Conservation (phyloP, 2,329 filamentous ascomycete species). For the Zasmidium angulare region DNA sequence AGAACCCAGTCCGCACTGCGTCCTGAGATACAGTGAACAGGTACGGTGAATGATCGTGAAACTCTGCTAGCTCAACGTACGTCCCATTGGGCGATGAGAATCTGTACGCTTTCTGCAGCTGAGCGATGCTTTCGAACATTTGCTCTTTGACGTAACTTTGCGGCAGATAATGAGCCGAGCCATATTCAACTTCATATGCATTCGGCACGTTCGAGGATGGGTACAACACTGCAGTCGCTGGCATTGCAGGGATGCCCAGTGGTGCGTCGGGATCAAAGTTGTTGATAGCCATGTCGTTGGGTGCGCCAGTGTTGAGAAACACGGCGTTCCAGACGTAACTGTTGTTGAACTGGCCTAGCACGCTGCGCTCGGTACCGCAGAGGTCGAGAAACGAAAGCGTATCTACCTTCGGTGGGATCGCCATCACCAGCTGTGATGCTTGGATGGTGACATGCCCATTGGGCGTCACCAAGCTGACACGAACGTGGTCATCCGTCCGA, state of each 20-base stretch:
- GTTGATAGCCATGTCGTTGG: conserved; percentile 17
- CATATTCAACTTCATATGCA: conserved; percentile 13
- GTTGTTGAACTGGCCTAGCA: conserved; percentile 43
- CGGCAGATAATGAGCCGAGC: conserved; percentile 12
- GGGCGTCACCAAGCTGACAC: conserved; percentile 35
- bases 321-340: conserved; percentile 27
- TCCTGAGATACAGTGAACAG: conserved; percentile 25
- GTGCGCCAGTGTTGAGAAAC: conserved; percentile 21
- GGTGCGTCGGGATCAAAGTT: conserved; percentile 18
- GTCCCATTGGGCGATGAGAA: not conserved
- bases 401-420: conserved; percentile 42
- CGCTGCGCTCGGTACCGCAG: conserved; percentile 29
- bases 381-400: conserved; percentile 43
- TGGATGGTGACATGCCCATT: conserved; percentile 35
- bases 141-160: conserved; percentile 15
- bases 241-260: conserved; percentile 20
- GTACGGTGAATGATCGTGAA: conserved; percentile 31
- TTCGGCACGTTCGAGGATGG: conserved; percentile 7
- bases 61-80: conserved; percentile 21
- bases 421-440: conserved; percentile 43
- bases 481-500: conserved; percentile 21
- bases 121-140: conserved; percentile 12
- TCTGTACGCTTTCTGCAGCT: conserved; percentile 2
- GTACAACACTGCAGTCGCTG: conserved; percentile 15
- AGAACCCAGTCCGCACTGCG: conserved; percentile 30